A percentile compares a stretch with the other conserved stretches of the same genome.
Conservation (phyloP, 177 flowering plant species). For the Vitis hybrid region DNA sequence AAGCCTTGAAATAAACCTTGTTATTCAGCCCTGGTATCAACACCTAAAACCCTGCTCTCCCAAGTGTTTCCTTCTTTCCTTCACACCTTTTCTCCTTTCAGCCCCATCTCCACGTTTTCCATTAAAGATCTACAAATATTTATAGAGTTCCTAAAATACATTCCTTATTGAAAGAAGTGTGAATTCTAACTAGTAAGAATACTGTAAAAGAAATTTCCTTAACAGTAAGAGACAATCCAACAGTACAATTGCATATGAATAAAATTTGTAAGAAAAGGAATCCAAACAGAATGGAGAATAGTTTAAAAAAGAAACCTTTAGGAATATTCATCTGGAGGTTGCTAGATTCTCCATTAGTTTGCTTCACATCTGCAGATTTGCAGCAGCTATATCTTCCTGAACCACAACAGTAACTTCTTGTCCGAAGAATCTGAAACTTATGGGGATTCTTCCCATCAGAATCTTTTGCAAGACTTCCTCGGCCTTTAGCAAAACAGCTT, state of each 20-base stretch:
- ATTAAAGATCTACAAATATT: too few species aligned
- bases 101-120: too few species aligned
- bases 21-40: too few species aligned
- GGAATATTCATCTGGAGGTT: slow-evolving; percentile 57
- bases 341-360: slow-evolving; percentile 48
- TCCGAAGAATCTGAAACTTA: slow-evolving; percentile 77
- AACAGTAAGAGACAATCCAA: not conserved
- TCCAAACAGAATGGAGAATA: not conserved
- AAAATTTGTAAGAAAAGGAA: not conserved
- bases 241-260: not conserved
- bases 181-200: too few species aligned
- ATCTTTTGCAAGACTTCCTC: slow-evolving; percentile 41
- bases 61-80: too few species aligned
- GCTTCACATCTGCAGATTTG: slow-evolving; percentile 52
- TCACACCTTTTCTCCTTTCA: too few species aligned
- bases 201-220: too few species aligned
- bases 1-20: too few species aligned
- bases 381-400: slow-evolving; percentile 64
- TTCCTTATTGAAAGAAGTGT: too few species aligned
- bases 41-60: too few species aligned
- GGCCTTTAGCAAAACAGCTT: slow-evolving; percentile 33
- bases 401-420: slow-evolving; percentile 75
- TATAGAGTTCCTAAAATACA: too few species aligned
- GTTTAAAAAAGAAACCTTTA: slow-evolving; percentile 46
- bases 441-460: slow-evolving; percentile 51